Evolutionary conservation across 345 rosid species (phyloP).

Genomic region (Cochlearia excelsa): DNA sequence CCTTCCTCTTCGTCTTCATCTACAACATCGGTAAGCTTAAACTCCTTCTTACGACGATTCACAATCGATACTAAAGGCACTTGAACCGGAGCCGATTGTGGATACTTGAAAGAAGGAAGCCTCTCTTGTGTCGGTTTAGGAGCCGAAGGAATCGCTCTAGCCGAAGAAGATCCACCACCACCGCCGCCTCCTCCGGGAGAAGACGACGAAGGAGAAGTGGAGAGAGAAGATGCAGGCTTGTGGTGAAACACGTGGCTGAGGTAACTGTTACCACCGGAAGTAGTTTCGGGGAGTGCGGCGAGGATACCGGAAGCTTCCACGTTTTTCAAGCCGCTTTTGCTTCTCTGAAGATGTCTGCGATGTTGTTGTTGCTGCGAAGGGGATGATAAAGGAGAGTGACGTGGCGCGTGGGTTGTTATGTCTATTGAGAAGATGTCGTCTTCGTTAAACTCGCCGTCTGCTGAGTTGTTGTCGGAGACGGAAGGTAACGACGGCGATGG

Average conservation of each 20-base stretch:
- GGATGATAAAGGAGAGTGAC: constrained; percentile 13
- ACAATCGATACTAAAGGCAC: constrained; percentile 53
- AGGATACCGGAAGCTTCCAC: constrained; percentile 66
- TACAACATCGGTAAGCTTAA: constrained; percentile 44
- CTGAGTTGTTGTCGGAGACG: constrained; percentile 15
- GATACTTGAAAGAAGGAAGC: constrained; percentile 41
- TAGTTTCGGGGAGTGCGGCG: constrained; percentile 56
- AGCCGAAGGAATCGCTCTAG: constrained; percentile 55
- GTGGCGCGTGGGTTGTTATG: constrained; percentile 33
- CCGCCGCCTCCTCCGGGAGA: constrained; percentile 29
- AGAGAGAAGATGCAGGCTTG: constrained; percentile 42
- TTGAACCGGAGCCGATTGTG: constrained; percentile 77
- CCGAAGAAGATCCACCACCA: constrained; percentile 40
- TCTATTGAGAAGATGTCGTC: constrained; percentile 60
- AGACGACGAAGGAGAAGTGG: constrained; percentile 43
- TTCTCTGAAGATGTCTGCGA: background rate
- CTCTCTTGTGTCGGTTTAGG: constrained; percentile 76
- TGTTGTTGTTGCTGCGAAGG: background rate
- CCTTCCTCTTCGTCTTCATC: constrained; percentile 49
- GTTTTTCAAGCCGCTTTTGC: constrained; percentile 22
- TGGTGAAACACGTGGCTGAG: constrained; percentile 46
- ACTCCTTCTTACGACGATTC: constrained; percentile 42
- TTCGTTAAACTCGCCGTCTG: constrained; percentile 55
- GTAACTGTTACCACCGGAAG: constrained; percentile 18
- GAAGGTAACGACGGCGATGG: constrained; percentile 29